phyloP scores from a whole-genome alignment of 2,329 filamentous ascomycete species.

The Fusarium tricinctum region DNA sequence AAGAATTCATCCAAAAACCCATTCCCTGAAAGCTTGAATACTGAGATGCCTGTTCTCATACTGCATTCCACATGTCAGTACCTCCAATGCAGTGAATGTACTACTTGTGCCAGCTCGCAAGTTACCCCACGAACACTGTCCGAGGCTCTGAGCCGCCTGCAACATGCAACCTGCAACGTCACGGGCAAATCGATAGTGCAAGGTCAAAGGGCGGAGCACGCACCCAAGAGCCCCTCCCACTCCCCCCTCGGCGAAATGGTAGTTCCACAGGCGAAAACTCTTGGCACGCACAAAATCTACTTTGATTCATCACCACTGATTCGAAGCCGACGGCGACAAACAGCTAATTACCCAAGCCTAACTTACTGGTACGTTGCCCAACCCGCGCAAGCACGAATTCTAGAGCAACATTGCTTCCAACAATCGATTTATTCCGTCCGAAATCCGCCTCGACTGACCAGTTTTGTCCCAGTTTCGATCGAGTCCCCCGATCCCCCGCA shows the following conservation, averaged over 20 bases:
- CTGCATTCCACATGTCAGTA: no score
- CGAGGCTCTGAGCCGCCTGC: slow-evolving; percentile 24
- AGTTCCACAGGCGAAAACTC: slow-evolving; percentile 60
- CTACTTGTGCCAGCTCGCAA: background rate
- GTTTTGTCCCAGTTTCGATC: slow-evolving; percentile 48
- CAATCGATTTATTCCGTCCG: slow-evolving; percentile 41
- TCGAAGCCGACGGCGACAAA: slow-evolving; percentile 55
- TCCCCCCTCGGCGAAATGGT: slow-evolving; percentile 54
- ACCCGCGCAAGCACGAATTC: slow-evolving; percentile 38
- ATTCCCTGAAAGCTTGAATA: background rate
- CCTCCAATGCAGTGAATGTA: background rate
- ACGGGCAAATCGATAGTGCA: slow-evolving; percentile 27
- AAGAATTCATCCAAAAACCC: background rate
- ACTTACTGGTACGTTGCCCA: slow-evolving; percentile 53
- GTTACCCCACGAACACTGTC: slow-evolving; percentile 41
- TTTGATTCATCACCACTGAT: slow-evolving; percentile 55
- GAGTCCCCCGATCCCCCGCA: slow-evolving; percentile 51
- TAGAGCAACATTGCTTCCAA: slow-evolving; percentile 20
- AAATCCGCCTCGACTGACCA: slow-evolving; percentile 49
- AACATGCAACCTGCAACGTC: slow-evolving; percentile 44
- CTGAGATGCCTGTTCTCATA: no score
- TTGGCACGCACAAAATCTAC: slow-evolving; percentile 63
- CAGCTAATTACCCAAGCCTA: slow-evolving; percentile 54
- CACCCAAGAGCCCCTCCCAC: slow-evolving; percentile 36
- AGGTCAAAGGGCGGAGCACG: slow-evolving; percentile 34